phyloP scores from a whole-genome alignment of 768 basidiomycete species.

The Favolaschia claudopus region DNA sequence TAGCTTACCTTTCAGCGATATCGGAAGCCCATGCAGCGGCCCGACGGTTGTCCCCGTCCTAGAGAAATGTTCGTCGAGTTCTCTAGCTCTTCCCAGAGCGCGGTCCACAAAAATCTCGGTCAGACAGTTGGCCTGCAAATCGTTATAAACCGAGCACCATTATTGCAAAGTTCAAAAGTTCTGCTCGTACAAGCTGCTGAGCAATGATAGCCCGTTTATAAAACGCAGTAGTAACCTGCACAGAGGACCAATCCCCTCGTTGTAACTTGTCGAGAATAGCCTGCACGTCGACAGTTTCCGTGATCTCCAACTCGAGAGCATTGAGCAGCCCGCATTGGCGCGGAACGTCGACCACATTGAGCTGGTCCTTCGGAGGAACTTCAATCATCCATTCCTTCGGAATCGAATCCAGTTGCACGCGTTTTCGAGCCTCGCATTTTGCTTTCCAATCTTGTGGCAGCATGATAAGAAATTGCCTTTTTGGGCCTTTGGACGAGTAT shows the following conservation, averaged over 20 bases:
- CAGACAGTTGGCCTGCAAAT: conserved; percentile 54
- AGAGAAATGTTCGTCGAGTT: conserved; percentile 56
- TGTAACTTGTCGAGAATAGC: conserved; percentile 55
- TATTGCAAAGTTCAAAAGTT: neutral
- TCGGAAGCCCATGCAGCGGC: conserved; percentile 59
- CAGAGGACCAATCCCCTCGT: conserved; percentile 57
- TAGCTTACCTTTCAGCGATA: conserved; percentile 45
- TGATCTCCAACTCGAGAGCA: conserved; percentile 65
- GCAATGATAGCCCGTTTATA: conserved; percentile 73
- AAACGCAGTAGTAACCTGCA: conserved; percentile 67
- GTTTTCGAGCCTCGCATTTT: conserved; percentile 45
- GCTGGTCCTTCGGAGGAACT: conserved; percentile 44
- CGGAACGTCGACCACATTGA: conserved; percentile 60
- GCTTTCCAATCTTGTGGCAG: conserved; percentile 34
- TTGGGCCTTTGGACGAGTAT: no score
- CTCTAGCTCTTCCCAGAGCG: conserved; percentile 53
- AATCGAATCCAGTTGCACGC: conserved; percentile 58
- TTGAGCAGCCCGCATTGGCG: conserved; percentile 59
- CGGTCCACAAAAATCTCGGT: conserved; percentile 66
- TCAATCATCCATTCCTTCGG: conserved; percentile 62
- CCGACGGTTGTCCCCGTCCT: conserved; percentile 58
- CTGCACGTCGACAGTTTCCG: conserved; percentile 52
- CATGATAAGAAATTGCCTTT: neutral
- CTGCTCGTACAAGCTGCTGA: conserved; percentile 62
- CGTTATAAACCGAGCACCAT: neutral